phyloP scores from a whole-genome alignment of 139 green algal genomes.

The Chlorella sp. region DNA sequence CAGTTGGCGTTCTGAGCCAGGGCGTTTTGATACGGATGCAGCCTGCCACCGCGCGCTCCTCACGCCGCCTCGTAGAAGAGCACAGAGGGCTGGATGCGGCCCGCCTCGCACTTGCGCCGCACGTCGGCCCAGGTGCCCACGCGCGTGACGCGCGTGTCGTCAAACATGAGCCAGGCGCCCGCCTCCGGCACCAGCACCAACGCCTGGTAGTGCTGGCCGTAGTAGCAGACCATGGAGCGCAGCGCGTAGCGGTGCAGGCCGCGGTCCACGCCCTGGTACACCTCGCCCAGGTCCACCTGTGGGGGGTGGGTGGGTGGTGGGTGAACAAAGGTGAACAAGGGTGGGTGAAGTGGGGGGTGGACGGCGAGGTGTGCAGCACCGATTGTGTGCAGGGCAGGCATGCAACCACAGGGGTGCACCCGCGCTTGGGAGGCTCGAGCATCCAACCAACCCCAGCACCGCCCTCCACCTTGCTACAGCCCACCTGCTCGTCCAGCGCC shows the following conservation, averaged over 20 bases:
- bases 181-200: conserved; percentile 66
- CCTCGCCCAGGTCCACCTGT: conserved; percentile 29
- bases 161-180: conserved; percentile 74
- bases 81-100: conserved; percentile 69
- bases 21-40: too few relatives aligned
- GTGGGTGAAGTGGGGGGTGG: background rate
- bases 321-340: background rate
- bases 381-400: too few relatives aligned
- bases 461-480: too few relatives aligned
- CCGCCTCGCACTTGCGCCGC: conserved; percentile 61
- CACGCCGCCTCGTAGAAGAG: conserved; percentile 26
- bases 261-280: conserved; percentile 5
- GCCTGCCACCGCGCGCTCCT: too few relatives aligned
- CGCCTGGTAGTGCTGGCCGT: conserved; percentile 88
- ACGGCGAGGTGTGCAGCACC: background rate
- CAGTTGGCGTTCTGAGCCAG: too few relatives aligned
- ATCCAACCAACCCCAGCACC: background rate
- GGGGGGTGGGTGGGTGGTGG: background rate
- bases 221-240: conserved; percentile 88
- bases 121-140: conserved; percentile 71
- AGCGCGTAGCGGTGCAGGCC: conserved; percentile 60
- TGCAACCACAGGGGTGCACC: background rate
- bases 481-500: conserved; percentile 28
- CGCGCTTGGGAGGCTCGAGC: background rate
- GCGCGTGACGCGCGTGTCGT: conserved; percentile 40